phyloP scores from a whole-genome alignment of 192 early-diverging fungal species.

The Backusella australiensis region DNA sequence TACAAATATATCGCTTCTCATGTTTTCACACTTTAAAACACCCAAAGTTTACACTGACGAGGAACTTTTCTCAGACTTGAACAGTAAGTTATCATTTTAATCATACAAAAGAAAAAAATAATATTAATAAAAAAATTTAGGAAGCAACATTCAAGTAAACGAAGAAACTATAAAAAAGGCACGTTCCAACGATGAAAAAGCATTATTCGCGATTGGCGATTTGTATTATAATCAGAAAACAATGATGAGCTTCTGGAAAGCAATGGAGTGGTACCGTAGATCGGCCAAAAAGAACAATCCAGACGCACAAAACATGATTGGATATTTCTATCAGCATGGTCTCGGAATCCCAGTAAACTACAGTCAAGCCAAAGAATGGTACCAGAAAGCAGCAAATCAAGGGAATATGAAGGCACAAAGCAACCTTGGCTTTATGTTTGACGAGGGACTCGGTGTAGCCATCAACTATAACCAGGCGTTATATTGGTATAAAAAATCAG shows the following conservation, averaged over 20 bases:
- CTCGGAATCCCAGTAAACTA: conserved; percentile 50
- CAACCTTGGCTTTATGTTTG: conserved; percentile 75
- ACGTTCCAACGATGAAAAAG: neutral
- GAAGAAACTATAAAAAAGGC: neutral
- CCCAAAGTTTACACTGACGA: neutral
- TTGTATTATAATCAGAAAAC: neutral
- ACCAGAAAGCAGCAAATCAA: conserved; percentile 51
- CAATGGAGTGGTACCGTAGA: conserved; percentile 59
- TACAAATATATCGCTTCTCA: neutral
- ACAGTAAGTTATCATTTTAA: neutral
- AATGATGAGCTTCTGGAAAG: conserved; percentile 40
- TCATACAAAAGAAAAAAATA: neutral
- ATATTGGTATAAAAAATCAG: conserved; percentile 51
- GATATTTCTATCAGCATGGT: conserved; percentile 56
- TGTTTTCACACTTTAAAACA: neutral
- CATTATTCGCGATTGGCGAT: neutral
- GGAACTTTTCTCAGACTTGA: neutral
- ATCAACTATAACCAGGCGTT: conserved; percentile 49
- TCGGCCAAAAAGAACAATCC: conserved; percentile 48
- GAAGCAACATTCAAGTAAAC: neutral
- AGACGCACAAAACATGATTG: conserved; percentile 41
- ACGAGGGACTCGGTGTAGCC: conserved; percentile 69
- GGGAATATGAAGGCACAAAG: conserved; percentile 77
- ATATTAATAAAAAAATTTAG: neutral
- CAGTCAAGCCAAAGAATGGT: conserved; percentile 59